Percentiles rank a stretch among this genome's conserved stretches.
These are phyloP conservation scores for Trichomonas gallinae DNA, from an alignment of 208 protist genomes.

Conservation along the genomic window DNA sequence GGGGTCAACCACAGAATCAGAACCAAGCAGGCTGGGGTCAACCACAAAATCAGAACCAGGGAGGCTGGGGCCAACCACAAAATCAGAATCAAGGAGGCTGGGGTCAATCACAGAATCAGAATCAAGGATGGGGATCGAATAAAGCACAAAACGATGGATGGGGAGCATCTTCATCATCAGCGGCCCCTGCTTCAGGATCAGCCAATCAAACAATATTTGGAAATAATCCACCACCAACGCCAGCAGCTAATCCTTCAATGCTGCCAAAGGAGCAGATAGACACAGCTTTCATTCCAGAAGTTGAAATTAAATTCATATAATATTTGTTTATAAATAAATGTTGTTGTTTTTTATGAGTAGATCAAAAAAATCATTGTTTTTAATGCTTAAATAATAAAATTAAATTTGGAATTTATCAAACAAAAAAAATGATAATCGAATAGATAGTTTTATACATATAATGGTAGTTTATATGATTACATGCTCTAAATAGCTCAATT, in stretches of 20 bases:
- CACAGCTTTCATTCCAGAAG: not conserved
- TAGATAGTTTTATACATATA: no score
- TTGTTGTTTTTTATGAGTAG: not conserved
- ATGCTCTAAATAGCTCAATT: no score
- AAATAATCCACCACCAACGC: not conserved
- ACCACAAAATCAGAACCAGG: not conserved
- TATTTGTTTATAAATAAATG: not conserved
- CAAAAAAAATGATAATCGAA: no score
- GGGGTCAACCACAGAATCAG: not conserved
- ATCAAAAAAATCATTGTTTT: not conserved
- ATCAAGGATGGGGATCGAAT: not conserved
- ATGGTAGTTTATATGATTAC: no score
- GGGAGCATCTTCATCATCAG: not conserved
- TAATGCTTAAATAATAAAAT: not conserved
- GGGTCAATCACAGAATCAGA: not conserved
- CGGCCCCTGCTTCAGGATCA: not conserved
- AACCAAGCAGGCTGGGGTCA: not conserved
- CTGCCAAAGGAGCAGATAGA: not conserved
- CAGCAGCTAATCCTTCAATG: not conserved
- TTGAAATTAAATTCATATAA: not conserved
- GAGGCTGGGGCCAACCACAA: not conserved
- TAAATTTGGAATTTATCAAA: no score
- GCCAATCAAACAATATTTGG: not conserved
- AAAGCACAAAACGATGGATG: not conserved
- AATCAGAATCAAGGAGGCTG: not conserved